Percentiles rank a stretch among this genome's conserved stretches.
Conservation (phyloP, 306 rosid genomes). For the Quercus bicolor region DNA sequence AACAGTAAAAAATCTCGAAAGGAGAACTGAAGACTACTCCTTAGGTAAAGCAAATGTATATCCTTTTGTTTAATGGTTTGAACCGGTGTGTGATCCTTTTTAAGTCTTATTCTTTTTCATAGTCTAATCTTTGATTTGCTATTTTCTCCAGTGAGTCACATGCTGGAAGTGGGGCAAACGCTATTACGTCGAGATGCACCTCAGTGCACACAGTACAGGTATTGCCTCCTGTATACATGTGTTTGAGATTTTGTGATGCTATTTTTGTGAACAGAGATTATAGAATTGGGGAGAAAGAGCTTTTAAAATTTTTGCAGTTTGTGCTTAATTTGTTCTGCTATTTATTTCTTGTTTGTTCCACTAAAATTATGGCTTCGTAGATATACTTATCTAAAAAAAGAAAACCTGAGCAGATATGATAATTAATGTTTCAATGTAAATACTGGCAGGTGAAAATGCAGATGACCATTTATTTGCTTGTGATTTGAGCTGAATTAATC, state of each 20-base stretch:
- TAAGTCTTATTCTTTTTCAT: neutral
- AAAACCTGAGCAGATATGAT: neutral
- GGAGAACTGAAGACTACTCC: slow-evolving; percentile 50
- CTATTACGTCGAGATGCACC: slow-evolving; percentile 64
- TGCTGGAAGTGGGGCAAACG: slow-evolving; percentile 65
- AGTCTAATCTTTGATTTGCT: slow-evolving; percentile 7
- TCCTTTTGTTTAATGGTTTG: slow-evolving; percentile 6
- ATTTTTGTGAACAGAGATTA: neutral
- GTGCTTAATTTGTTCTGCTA: neutral
- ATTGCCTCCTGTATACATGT: slow-evolving; percentile 9
- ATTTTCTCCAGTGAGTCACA: slow-evolving; percentile 57
- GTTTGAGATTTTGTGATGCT: neutral
- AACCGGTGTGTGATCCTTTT: neutral
- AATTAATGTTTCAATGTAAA: neutral
- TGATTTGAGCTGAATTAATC: slow-evolving; percentile 6
- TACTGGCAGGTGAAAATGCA: neutral
- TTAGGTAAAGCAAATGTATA: slow-evolving; percentile 46
- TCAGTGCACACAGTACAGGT: slow-evolving; percentile 53
- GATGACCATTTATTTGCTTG: neutral
- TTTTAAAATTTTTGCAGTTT: neutral
- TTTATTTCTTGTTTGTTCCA: neutral
- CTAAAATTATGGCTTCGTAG: too few species aligned
- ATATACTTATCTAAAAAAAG: too few species aligned
- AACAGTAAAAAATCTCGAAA: slow-evolving; percentile 54
- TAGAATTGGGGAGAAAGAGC: neutral